A percentile compares a stretch with the other conserved stretches of the same genome.
phyloP scores from a whole-genome alignment of 2,329 filamentous ascomycete genomes.

The Clarireedia homoeocarpa region DNA sequence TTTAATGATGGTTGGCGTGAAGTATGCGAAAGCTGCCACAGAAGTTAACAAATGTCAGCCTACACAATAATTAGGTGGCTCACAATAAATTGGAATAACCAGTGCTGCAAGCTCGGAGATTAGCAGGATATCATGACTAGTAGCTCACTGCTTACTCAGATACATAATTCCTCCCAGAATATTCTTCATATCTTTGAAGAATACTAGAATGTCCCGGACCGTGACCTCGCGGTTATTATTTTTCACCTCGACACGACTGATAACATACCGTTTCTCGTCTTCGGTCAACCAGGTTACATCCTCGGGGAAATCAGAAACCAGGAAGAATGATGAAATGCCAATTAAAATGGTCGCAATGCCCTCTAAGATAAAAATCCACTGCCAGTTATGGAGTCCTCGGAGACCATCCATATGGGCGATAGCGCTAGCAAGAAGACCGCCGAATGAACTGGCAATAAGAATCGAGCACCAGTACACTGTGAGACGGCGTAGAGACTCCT shows the following conservation, averaged over 20 bases:
- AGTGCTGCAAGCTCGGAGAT: constrained; percentile 73
- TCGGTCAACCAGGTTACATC: constrained; percentile 61
- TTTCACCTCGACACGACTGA: background rate
- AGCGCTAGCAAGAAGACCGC: constrained; percentile 70
- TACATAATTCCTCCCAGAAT: background rate
- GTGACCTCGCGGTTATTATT: no score
- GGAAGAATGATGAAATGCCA: constrained; percentile 48
- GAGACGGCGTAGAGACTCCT: constrained; percentile 81
- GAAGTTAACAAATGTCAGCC: background rate
- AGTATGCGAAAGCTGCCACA: constrained; percentile 56
- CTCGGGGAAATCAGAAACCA: constrained; percentile 65
- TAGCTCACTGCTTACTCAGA: background rate
- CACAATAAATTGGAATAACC: constrained; percentile 60
- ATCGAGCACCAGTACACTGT: constrained; percentile 88
- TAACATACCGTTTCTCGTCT: constrained; percentile 47
- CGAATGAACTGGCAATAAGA: constrained; percentile 71
- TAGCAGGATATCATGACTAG: background rate
- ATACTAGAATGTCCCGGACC: background rate
- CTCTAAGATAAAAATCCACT: constrained; percentile 75
- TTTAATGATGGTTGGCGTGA: constrained; percentile 61
- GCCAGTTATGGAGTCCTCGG: constrained; percentile 60
- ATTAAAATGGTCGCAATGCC: constrained; percentile 55
- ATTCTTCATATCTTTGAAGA: constrained; percentile 1
- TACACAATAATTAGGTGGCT: constrained; percentile 13
- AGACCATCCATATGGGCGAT: constrained; percentile 76